Percentiles rank a stretch among this genome's conserved stretches.
Evolutionary conservation across 106 monocot genomes (phyloP).

Genomic region (Xerophyta viscosa): DNA sequence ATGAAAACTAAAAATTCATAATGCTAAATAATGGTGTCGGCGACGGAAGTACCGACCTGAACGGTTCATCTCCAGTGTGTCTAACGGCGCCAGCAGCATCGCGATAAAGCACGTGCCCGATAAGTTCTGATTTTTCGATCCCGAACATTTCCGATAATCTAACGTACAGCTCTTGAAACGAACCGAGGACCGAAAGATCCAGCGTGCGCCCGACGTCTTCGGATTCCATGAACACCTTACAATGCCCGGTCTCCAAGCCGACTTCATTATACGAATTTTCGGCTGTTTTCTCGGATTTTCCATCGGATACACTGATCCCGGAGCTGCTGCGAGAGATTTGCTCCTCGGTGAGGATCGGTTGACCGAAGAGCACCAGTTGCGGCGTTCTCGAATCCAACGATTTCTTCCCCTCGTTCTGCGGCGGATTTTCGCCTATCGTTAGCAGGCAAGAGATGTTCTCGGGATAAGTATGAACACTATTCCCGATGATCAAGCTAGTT

Average conservation of each 20-base stretch:
- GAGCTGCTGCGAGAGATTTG: constrained; percentile 28
- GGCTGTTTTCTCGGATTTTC: constrained; percentile 22
- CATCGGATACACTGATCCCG: constrained; percentile 34
- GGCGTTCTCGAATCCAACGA: constrained; percentile 20
- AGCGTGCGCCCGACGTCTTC: constrained; percentile 68
- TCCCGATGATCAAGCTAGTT: constrained; percentile 20
- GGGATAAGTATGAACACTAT: constrained; percentile 13
- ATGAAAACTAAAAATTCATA: too few species aligned
- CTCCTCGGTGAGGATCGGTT: constrained; percentile 56
- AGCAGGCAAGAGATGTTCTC: constrained; percentile 48
- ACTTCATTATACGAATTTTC: constrained; percentile 29
- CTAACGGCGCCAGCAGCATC: constrained; percentile 51
- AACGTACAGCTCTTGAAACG: constrained; percentile 51
- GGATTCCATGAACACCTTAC: constrained; percentile 74
- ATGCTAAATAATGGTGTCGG: too few species aligned
- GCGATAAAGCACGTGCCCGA: constrained; percentile 42
- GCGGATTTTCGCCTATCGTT: constrained; percentile 38
- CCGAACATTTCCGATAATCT: constrained; percentile 69
- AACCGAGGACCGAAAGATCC: constrained; percentile 53
- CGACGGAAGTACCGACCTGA: too few species aligned
- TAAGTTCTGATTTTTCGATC: constrained; percentile 46
- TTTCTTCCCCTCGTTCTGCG: constrained; percentile 18
- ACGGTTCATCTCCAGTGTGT: constrained; percentile 59
- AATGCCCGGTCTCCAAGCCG: constrained; percentile 38
- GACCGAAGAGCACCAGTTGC: constrained; percentile 55